These are phyloP conservation scores for Coemansia sp. DNA, from an alignment of 192 early-diverging fungal genomes.

Conservation along the genomic window DNA sequence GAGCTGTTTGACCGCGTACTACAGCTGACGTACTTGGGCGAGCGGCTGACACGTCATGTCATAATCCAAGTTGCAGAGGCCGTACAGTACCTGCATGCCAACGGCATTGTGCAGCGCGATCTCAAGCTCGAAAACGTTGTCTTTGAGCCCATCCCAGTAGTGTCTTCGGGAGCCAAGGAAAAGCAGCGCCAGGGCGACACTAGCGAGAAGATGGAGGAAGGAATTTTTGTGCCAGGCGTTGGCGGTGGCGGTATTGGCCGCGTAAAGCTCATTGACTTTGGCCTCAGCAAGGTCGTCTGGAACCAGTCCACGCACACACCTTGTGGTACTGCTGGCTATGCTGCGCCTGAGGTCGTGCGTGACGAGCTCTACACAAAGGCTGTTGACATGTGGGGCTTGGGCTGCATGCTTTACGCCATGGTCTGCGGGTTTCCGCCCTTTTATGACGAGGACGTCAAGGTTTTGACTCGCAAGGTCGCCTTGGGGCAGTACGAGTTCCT, in stretches of 20 bases:
- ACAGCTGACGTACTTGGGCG: conserved; percentile 79
- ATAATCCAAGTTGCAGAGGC: conserved; percentile 86
- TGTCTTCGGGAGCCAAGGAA: conserved; percentile 55
- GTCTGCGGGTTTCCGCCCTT: conserved; percentile 83
- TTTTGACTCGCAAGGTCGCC: conserved; percentile 82
- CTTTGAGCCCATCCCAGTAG: conserved; percentile 71
- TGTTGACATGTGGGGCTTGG: conserved; percentile 88
- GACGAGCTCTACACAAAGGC: conserved; percentile 78
- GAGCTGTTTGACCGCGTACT: conserved; percentile 84
- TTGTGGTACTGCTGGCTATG: conserved; percentile 91
- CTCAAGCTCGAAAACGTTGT: conserved; percentile 94
- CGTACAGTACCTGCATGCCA: conserved; percentile 82
- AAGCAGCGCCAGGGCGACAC: conserved; percentile 61
- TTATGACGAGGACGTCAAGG: conserved; percentile 78
- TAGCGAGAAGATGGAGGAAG: conserved; percentile 71
- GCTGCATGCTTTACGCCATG: conserved; percentile 84
- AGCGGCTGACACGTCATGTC: conserved; percentile 76
- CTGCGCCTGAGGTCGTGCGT: conserved; percentile 89
- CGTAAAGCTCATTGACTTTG: conserved; percentile 90
- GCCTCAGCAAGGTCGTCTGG: conserved; percentile 85
- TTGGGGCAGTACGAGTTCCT: conserved; percentile 84
- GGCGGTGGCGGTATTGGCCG: conserved; percentile 83
- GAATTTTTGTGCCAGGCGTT: conserved; percentile 68
- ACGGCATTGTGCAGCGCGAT: conserved; percentile 88
- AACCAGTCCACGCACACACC: conserved; percentile 85